phyloP scores from a whole-genome alignment of 768 basidiomycete species.

The Boletus speciosus region DNA sequence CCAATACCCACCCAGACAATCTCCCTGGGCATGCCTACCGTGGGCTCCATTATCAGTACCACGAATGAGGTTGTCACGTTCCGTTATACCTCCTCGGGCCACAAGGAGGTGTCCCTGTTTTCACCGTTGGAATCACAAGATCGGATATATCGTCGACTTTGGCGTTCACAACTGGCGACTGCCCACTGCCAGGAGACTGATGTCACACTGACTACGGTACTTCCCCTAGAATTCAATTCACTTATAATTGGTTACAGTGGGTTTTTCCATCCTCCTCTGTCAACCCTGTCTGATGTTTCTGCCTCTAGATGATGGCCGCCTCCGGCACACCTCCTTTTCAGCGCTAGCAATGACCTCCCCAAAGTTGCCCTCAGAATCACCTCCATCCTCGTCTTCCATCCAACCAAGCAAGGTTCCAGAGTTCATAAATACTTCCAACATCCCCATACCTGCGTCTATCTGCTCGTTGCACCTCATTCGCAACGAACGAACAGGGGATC shows the following conservation, averaged over 20 bases:
- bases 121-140: conserved; percentile 7
- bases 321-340: conserved; percentile 46
- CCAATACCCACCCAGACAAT: conserved; percentile 3
- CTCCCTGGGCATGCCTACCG: conserved; percentile 7
- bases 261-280: conserved; percentile 14
- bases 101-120: conserved; percentile 20
- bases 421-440: conserved; percentile 41
- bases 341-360: conserved; percentile 25
- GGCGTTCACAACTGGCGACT: conserved; percentile 15
- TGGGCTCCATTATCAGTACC: conserved; percentile 6
- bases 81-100: conserved; percentile 15
- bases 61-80: conserved; percentile 18
- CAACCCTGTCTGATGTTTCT: neutral
- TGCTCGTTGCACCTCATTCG: conserved; percentile 50
- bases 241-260: conserved; percentile 66
- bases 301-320: conserved; percentile 47
- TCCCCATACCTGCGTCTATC: conserved; percentile 44
- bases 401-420: conserved; percentile 2
- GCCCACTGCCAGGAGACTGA: neutral
- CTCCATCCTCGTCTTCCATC: conserved; percentile 1
- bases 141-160: conserved; percentile 12
- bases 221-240: conserved; percentile 55
- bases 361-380: neutral
- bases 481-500: conserved; percentile 58
- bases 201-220: conserved; percentile 34